These are phyloP conservation scores for Populus nigra DNA, from an alignment of 345 rosid genomes.

Conservation along the genomic window DNA sequence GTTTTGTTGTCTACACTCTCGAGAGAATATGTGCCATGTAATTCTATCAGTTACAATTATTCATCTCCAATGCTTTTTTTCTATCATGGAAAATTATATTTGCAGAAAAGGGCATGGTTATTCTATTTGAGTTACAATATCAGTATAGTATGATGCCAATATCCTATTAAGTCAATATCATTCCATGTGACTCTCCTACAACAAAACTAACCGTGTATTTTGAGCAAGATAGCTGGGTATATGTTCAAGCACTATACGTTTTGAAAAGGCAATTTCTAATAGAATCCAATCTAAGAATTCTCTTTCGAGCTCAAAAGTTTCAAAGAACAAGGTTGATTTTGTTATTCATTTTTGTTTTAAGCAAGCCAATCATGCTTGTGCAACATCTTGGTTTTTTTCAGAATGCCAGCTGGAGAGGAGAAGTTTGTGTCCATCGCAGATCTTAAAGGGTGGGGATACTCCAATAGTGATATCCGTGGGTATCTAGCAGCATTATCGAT, in stretches of 20 bases:
- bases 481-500: conserved; percentile 62
- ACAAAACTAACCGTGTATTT: not conserved
- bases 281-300: not conserved
- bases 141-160: not conserved
- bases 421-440: conserved; percentile 65
- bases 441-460: conserved; percentile 88
- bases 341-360: not conserved
- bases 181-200: not conserved
- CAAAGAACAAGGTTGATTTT: not conserved
- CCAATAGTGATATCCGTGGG: conserved; percentile 71
- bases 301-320: not conserved
- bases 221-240: not conserved
- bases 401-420: conserved; percentile 81
- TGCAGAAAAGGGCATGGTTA: not conserved
- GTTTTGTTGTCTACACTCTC: conserved; percentile 60
- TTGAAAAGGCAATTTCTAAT: not conserved
- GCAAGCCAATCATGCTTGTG: conserved; percentile 4
- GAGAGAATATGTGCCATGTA: conserved; percentile 75
- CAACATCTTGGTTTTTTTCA: conserved; percentile 17
- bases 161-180: not conserved
- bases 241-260: not conserved
- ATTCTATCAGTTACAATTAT: not conserved
- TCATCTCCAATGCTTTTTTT: not conserved
- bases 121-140: not conserved
- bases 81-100: not conserved